Evolutionary conservation across 768 basidiomycete genomes (phyloP).

Genomic region (Glaciozyma martinii): DNA sequence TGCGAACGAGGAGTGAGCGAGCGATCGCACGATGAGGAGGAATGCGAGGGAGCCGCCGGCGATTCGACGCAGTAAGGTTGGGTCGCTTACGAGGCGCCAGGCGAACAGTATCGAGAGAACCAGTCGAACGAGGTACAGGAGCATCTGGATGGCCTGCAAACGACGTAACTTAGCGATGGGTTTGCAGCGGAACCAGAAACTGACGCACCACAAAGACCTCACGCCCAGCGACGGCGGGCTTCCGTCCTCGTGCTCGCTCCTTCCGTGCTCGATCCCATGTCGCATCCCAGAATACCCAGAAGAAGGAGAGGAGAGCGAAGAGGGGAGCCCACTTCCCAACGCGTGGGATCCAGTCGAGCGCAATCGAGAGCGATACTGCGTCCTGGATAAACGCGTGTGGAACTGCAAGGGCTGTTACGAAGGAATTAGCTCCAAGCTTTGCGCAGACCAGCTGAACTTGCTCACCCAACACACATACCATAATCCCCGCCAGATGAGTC

Average conservation of each 20-base stretch:
- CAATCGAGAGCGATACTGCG: neutral
- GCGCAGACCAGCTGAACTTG: neutral
- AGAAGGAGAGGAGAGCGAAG: neutral
- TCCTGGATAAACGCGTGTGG: neutral
- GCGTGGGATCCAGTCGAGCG: too few relatives aligned
- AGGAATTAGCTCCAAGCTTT: neutral
- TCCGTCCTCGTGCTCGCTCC: neutral
- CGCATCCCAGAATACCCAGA: conserved; percentile 26
- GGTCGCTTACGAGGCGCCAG: neutral
- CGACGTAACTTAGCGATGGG: neutral
- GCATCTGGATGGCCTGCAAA: neutral
- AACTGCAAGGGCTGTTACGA: neutral
- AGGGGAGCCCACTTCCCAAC: neutral
- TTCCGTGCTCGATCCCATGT: conserved; percentile 8
- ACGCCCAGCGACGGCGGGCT: neutral
- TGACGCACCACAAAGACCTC: neutral
- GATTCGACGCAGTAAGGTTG: neutral
- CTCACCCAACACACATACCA: neutral
- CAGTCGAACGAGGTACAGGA: neutral
- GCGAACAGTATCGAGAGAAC: neutral
- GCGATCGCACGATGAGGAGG: neutral
- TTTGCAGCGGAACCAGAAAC: neutral
- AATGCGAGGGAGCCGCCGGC: neutral
- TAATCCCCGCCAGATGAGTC: neutral
- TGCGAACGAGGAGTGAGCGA: neutral